Conservation (phyloP, 2,329 filamentous ascomycete species). For the Gnomoniopsis sp. region DNA sequence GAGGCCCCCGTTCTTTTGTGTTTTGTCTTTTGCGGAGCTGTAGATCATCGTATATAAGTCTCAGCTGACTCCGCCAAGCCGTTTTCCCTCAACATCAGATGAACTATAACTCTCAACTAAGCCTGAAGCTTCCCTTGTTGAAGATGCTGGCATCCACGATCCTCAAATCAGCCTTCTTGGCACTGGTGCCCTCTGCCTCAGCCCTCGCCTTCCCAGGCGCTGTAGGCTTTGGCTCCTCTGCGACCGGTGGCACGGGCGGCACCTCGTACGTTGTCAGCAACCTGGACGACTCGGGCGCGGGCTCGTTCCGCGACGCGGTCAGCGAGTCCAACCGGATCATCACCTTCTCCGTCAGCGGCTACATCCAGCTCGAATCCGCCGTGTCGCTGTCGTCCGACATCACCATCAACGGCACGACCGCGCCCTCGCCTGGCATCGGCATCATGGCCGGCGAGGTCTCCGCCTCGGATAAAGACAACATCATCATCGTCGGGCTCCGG, state of each 20-base stretch:
- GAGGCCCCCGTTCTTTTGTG: background rate
- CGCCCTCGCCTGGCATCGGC: constrained; percentile 30
- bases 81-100: background rate
- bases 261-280: constrained; percentile 41
- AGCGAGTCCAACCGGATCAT: constrained; percentile 39
- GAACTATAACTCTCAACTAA: background rate
- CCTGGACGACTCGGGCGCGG: constrained; percentile 40
- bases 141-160: background rate
- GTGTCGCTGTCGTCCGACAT: constrained; percentile 39
- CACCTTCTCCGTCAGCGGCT: constrained; percentile 41
- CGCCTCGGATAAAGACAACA: constrained; percentile 17
- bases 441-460: constrained; percentile 30
- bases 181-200: background rate
- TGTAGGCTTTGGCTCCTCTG: constrained; percentile 42
- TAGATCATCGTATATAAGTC: background rate
- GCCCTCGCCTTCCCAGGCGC: constrained; percentile 40
- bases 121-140: background rate
- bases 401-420: constrained; percentile 44
- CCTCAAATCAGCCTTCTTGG: background rate
- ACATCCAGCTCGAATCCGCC: constrained; percentile 39
- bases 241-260: constrained; percentile 40
- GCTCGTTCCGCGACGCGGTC: constrained; percentile 46
- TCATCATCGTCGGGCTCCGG: constrained; percentile 40
- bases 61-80: background rate
- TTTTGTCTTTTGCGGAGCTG: background rate